Conservation (phyloP, 176 grass and related monocot species). For the Puya raimondii region DNA sequence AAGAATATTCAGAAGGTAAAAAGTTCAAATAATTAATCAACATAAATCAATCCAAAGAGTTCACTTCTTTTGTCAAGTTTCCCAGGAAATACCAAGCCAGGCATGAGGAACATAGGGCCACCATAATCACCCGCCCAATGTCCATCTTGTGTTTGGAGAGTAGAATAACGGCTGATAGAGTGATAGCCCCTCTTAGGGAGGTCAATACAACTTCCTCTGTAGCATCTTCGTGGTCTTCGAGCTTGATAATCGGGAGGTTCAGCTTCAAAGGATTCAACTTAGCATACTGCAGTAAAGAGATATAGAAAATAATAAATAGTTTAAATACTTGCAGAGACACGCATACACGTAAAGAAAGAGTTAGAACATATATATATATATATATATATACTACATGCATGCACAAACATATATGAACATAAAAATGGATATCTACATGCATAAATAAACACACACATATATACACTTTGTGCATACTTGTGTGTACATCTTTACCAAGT, state of each 20-base stretch:
- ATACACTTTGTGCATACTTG: too few relatives aligned
- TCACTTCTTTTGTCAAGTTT: neutral
- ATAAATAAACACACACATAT: too few relatives aligned
- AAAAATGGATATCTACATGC: too few relatives aligned
- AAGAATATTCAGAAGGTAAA: neutral
- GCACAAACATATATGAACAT: too few relatives aligned
- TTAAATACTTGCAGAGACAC: neutral
- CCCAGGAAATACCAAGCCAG: conserved; percentile 54
- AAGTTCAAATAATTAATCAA: neutral
- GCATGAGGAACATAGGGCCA: conserved; percentile 85
- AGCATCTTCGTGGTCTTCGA: conserved; percentile 62
- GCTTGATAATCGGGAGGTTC: conserved; percentile 47
- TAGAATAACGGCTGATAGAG: conserved; percentile 48
- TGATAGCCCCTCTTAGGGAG: conserved; percentile 54
- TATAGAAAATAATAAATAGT: neutral
- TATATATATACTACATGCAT: neutral
- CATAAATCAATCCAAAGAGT: conserved; percentile 2
- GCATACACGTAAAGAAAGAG: neutral
- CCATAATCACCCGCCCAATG: conserved; percentile 89
- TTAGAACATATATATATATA: neutral
- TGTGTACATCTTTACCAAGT: too few relatives aligned
- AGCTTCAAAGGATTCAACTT: conserved; percentile 59
- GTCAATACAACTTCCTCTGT: conserved; percentile 44
- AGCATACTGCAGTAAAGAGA: conserved; percentile 45
- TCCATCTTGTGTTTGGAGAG: conserved; percentile 73